These are phyloP conservation scores for Erythrophleum ivorense DNA, from an alignment of 331 rosid genomes.

Conservation along the genomic window DNA sequence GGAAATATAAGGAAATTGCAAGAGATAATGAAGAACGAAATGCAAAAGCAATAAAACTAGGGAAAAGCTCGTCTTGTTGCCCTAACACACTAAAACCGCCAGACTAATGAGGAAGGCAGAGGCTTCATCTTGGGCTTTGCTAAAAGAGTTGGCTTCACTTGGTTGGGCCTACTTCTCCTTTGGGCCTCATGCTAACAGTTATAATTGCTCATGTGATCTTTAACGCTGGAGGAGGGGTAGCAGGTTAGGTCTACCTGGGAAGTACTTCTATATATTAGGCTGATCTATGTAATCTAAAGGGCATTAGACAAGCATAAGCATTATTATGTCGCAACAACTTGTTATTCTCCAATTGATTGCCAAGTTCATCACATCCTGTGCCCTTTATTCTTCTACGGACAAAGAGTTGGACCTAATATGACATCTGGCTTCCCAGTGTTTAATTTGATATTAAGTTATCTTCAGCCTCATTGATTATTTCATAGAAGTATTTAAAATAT, in stretches of 20 bases:
- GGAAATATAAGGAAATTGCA: no score
- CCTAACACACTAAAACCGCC: no score
- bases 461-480: conserved; percentile 26
- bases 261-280: not conserved
- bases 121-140: no score
- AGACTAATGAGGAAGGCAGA: no score
- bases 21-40: no score
- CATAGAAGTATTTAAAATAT: not conserved
- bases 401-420: not conserved
- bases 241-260: not conserved
- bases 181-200: no score
- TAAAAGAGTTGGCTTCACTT: no score
- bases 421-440: not conserved
- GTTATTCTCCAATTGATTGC: not conserved
- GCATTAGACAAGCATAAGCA: not conserved
- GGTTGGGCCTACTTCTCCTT: no score
- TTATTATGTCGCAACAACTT: not conserved
- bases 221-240: not conserved
- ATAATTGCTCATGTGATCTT: not conserved
- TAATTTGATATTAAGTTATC: not conserved
- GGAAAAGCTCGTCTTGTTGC: no score
- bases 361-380: not conserved
- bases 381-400: not conserved
- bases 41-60: no score
- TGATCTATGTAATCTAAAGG: not conserved